Percentiles rank a stretch among this genome's conserved stretches.
These are phyloP conservation scores for Erysimum cheiri DNA, from an alignment of 441 rosid genomes.

Conservation along the genomic window DNA sequence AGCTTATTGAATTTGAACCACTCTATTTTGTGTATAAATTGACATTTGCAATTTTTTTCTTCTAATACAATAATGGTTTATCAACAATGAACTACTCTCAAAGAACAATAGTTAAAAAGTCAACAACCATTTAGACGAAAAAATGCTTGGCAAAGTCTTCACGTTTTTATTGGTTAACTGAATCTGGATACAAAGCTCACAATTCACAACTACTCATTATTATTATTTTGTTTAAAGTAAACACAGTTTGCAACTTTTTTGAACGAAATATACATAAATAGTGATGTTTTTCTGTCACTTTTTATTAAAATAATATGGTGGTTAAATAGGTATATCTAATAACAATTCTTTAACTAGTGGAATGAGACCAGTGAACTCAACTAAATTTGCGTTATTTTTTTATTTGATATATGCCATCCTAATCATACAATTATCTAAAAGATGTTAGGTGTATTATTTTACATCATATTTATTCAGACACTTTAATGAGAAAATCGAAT, in stretches of 20 bases:
- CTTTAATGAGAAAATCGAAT: neutral
- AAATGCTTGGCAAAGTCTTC: neutral
- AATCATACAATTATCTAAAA: neutral
- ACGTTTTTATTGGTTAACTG: slow-evolving; percentile 10
- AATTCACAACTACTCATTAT: slow-evolving; percentile 5
- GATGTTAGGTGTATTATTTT: neutral
- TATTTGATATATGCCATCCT: neutral
- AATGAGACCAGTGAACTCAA: slow-evolving; percentile 20
- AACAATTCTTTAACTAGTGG: slow-evolving; percentile 19
- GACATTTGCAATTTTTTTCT: neutral
- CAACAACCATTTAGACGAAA: slow-evolving; percentile 7
- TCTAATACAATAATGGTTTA: neutral
- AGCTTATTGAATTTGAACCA: too few species aligned
- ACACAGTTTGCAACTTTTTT: neutral
- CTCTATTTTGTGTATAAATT: too few species aligned
- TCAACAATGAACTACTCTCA: neutral
- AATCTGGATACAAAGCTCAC: slow-evolving; percentile 15
- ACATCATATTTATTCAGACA: neutral
- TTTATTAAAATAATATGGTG: neutral
- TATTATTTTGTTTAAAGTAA: slow-evolving; percentile 2
- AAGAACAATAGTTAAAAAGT: neutral
- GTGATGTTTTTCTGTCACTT: neutral
- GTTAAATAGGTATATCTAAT: slow-evolving; percentile 29
- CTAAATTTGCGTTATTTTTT: neutral
- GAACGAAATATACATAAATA: too few species aligned